Conservation (phyloP, 805 yeast genomes). For the Pichia nanzhaoensis region DNA sequence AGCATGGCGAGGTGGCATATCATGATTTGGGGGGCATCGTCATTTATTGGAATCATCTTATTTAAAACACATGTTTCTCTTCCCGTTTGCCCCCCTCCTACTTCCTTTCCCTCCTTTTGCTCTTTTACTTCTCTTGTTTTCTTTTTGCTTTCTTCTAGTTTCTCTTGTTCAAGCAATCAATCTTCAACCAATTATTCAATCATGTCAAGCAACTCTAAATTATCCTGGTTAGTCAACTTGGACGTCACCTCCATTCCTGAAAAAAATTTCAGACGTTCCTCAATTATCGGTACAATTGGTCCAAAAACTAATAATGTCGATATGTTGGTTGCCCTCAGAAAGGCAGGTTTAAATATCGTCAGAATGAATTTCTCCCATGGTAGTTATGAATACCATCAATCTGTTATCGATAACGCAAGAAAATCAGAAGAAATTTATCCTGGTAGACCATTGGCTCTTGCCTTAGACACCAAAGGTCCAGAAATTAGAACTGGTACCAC, state of each 20-base stretch:
- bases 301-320: conserved; percentile 94
- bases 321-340: conserved; percentile 76
- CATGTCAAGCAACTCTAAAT: conserved; percentile 33
- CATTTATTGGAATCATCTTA: no score
- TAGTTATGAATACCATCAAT: conserved; percentile 94
- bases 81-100: background rate
- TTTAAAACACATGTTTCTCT: no score
- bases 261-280: conserved; percentile 80
- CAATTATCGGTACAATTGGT: conserved; percentile 98
- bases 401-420: conserved; percentile 93
- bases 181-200: background rate
- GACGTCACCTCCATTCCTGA: conserved; percentile 71
- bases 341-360: conserved; percentile 96
- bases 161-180: background rate
- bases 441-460: conserved; percentile 97
- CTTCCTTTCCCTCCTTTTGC: background rate
- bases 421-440: conserved; percentile 83
- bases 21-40: no score
- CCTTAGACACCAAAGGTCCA: conserved; percentile 98
- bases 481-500: conserved; percentile 99
- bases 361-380: conserved; percentile 99
- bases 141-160: background rate
- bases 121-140: background rate
- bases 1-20: no score
- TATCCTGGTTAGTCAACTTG: conserved; percentile 80